Evolutionary conservation across 495 filamentous ascomycete species (phyloP), one percentile per base, ranked within the genome.

Genomic region (Penicillium roqueforti): DNA sequence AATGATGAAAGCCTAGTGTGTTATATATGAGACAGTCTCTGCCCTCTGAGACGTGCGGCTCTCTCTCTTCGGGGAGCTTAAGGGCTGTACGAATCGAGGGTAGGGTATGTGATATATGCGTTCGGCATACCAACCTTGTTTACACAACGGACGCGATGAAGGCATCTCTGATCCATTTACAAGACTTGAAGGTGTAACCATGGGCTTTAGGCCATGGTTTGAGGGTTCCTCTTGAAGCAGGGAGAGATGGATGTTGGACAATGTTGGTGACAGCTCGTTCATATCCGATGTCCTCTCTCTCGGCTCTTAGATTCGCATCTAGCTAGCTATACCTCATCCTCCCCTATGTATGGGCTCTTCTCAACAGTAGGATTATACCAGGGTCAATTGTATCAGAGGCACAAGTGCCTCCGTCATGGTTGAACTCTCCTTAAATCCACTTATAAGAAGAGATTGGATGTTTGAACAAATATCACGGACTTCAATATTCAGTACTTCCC

Each of bases 1-100:
- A 52, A 95, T 97, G 93, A 98, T 97, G 93, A 97, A 95, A 96
- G 88, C 89, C 83, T 87, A 87, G 88, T 79, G 92, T 97, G 92
- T 87, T 84, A 62, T 73, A 77, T 86, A 85, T 92, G 90, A 96
- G 80, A 79, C 74, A 74, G 81, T 82, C 83, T 76, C 81, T 76
- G 63, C 78, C 78, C 78, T 73, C 77, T 80, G 69, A 74, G 77
- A 71, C 82, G 78, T 75, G 75, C 79, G 80, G 86, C 86, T 93
- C 89, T 93, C 88, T 88, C 84, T 85, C 82, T 82, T 82, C 68
- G 71, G 72, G 76, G 83, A 90, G 91, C 90, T 88, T 83, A 95
- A 95, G 82, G 93, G 91, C 88, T 83, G 82, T 80, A 69, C 68
- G 78, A 83, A 68, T 72, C 82, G 75, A 73, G 75, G 71, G 77